Percentiles rank a stretch among this genome's conserved stretches.
phyloP scores from a whole-genome alignment of 345 rosid species.

The Citrus reticulata region DNA sequence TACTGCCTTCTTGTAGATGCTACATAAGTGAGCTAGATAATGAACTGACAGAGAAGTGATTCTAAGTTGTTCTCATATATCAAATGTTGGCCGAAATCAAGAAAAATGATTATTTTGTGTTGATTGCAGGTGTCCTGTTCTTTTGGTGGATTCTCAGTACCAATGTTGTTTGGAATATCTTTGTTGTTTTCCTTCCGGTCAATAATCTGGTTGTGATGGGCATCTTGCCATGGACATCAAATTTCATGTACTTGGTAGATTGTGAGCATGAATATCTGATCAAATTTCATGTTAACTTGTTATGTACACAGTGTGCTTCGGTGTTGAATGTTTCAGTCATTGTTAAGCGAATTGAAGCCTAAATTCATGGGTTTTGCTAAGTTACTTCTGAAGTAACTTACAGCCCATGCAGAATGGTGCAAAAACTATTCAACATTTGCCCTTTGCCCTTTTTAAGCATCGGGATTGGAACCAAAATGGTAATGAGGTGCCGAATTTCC shows the following conservation, averaged over 20 bases:
- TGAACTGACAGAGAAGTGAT: not conserved
- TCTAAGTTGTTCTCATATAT: not conserved
- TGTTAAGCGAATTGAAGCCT: not conserved
- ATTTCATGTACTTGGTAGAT: not conserved
- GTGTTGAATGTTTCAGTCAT: not conserved
- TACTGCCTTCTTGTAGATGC: not conserved
- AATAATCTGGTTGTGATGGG: constrained; percentile 15
- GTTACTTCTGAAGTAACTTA: too few species aligned
- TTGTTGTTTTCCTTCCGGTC: not conserved
- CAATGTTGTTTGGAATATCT: not conserved
- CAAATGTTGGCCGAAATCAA: not conserved
- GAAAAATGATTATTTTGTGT: not conserved
- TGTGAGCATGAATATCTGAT: not conserved
- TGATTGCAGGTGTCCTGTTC: constrained; percentile 10
- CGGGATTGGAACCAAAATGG: too few species aligned
- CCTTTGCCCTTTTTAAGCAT: not conserved
- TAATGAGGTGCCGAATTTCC: too few species aligned
- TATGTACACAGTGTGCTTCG: not conserved
- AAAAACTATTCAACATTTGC: not conserved
- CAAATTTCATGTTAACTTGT: not conserved
- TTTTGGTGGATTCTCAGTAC: not conserved
- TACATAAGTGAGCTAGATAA: not conserved
- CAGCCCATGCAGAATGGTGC: too few species aligned
- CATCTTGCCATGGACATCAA: not conserved
- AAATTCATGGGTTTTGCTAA: not conserved